Conservation (phyloP, 2,329 filamentous ascomycete genomes). For the Lachnellula hyalina region DNA sequence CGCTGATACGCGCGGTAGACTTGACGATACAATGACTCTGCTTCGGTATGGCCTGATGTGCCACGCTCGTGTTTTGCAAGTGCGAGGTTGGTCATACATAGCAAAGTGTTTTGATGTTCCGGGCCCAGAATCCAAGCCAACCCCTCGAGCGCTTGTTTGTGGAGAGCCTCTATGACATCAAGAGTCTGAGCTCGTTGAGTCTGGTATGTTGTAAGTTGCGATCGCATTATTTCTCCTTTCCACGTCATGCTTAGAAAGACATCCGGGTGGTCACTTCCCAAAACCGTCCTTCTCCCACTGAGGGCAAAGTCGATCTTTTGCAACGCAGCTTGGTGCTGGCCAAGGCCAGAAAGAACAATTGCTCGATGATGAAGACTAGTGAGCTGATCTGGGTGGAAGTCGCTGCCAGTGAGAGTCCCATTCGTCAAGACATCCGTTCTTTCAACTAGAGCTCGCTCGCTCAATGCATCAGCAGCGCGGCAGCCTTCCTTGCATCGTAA, state of each 20-base stretch:
- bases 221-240: conserved; percentile 25
- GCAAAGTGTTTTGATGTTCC: conserved; percentile 22
- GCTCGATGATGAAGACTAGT: conserved; percentile 23
- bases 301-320: conserved; percentile 21
- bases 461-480: conserved; percentile 21
- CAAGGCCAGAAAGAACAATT: conserved; percentile 22
- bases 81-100: conserved; percentile 20
- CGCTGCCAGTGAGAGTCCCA: conserved; percentile 17
- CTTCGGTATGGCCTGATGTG: conserved; percentile 11
- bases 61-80: conserved; percentile 21
- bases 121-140: conserved; percentile 21
- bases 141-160: conserved; percentile 18
- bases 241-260: conserved; percentile 21
- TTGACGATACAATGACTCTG: conserved; percentile 17
- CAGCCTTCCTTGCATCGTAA: conserved; percentile 20
- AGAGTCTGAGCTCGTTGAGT: conserved; percentile 15
- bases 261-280: conserved; percentile 22
- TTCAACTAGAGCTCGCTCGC: conserved; percentile 15
- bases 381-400: conserved; percentile 26
- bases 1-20: conserved; percentile 18
- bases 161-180: conserved; percentile 18
- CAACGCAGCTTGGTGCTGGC: conserved; percentile 17
- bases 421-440: conserved; percentile 22
- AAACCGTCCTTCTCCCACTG: conserved; percentile 12
- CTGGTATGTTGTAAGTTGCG: conserved; percentile 13